Evolutionary conservation across 1,139 yeast species (phyloP), one percentile per base, ranked within the genome.

Genomic region (Lodderomyces orthopsilosis): DNA sequence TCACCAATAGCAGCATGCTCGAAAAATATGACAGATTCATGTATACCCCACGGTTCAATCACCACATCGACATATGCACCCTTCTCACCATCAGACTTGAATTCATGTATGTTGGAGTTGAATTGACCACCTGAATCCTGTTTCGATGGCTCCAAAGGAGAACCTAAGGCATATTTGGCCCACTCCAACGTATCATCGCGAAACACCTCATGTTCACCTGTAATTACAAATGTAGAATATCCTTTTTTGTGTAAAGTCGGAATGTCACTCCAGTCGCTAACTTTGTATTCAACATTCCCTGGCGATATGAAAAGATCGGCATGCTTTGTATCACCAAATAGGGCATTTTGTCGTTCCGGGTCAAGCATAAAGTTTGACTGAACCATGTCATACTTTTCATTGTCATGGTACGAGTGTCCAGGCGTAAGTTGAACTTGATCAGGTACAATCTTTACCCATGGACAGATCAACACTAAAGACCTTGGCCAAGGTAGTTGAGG

Each of bases 1-100:
- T 52, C 39, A 4, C 41, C 35, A 13, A 57, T 32, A 9, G 57
- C 41, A 28, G 23, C 48, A 51, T 62, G 56, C 46, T 72, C 77
- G 43, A 67, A 59, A 48, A 65, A 63, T 33, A 71, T 60, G 21
- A 53, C 41, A 0, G 69, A 48, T 51, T 70, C 78, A 51, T 73
- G 78, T 18, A 70, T 57, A 3, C 78, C 78, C 67, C 66, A 64
- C 0, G 77, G 78, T 49, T 72, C 77, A 28, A 71, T 59, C 44
- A 54, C 63, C 2, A 63, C 49, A 26, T 46, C 37, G 30, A 53
- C 44, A 45, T 57, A 42, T 40, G 62, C 53, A 37, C 55, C 38
- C 3, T 40, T 13, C 37, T 46, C 44, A 22, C 50, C 37, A 41
- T 53, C 41, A 41, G 51, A 50, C 39, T 51, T 35, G 40, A 45